Evolutionary conservation across 2,329 filamentous ascomycete species (phyloP).

Genomic region (Diatrype stigma): DNA sequence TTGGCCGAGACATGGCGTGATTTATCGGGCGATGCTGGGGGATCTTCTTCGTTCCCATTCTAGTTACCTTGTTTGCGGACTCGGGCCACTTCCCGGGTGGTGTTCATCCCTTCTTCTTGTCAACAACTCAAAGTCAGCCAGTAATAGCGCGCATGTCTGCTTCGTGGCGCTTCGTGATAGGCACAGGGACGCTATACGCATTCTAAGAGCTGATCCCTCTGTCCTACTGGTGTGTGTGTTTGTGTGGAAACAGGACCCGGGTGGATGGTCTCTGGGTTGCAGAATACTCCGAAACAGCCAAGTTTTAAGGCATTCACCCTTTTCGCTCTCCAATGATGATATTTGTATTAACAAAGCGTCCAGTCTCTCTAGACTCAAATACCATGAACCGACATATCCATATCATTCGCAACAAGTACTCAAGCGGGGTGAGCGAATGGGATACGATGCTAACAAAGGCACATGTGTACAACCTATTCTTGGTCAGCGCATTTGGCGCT

Average conservation of each 20-base stretch:
- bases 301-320: no score
- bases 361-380: no score
- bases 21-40: background rate
- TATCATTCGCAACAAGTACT: no score
- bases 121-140: background rate
- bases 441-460: no score
- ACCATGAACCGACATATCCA: no score
- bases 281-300: no score
- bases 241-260: background rate
- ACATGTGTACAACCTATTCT: no score
- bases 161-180: background rate
- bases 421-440: no score
- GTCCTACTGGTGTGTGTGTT: background rate
- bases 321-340: no score
- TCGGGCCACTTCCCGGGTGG: background rate
- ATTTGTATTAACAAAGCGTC: no score
- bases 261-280: no score
- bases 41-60: background rate
- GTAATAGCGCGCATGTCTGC: background rate
- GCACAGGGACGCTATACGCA: background rate
- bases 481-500: no score
- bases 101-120: background rate
- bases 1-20: background rate
- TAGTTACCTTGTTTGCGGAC: background rate
- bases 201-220: background rate